Base-by-base conservation (phyloP, 139 green algal genomes). In the Nannochloris sp. region DNA sequence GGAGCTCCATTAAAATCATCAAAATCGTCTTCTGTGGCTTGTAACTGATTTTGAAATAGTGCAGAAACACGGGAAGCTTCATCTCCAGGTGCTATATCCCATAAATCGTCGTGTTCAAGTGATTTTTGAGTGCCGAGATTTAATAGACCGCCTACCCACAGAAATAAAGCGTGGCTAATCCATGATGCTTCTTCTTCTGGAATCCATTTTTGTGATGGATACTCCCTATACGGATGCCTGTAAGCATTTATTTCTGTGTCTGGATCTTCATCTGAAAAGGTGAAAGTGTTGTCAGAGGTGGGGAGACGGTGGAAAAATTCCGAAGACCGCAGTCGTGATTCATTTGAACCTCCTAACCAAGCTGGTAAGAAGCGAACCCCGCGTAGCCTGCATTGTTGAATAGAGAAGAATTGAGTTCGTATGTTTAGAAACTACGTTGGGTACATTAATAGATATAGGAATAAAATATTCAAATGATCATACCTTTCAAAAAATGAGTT, bases 81-180 rank as follows among this genome's bases (percentile, higher is more conserved):
- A 45, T 95, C 84, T n/a, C 48, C 15, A 15, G 53, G n/a, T 1
- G 71, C 62, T 55, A 86, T 56, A 47, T 88, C 75, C 89, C 89
- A 95, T 31, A 96, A 53, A 60, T 96, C 89, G 3, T 85, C 76
- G n/a, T 79, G 67, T 30, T 90, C 73, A 24, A 96, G 70, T 12
- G 85, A 79, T 60, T 90, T 86, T n/a, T 61, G 44, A 24, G 25
- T 61, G 14, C 85, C 86, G 27, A 79, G 71, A 1, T 30, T 29
- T 2, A 95, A 77, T 1, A 95, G 75, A 14, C 63, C 47, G 36
- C 76, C 73, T 30, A 83, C 78, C 48, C 82, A 95, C 24, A 24
- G 35, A 65, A 90, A 96, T 19, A 84, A 77, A 2, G 89, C n/a
- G 13, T 58, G 58, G 25, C 68, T 83, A 12, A 88, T 32, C 33